Percentiles rank a stretch among this genome's conserved stretches.
phyloP scores from a whole-genome alignment of 208 protist species.

The Phytomonas sp. region DNA sequence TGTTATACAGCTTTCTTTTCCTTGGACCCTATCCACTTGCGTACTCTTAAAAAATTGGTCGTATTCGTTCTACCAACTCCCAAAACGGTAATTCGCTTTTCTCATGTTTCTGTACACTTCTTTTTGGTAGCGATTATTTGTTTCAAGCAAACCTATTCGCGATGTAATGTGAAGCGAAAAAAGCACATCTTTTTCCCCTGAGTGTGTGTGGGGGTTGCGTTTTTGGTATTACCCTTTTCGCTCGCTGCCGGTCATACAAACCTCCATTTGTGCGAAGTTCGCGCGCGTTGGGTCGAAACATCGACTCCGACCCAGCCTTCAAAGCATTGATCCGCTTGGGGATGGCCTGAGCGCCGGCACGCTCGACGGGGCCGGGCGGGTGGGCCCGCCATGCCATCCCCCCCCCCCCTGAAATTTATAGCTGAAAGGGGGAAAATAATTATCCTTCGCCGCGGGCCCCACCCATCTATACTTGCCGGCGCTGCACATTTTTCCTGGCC shows the following conservation, averaged over 20 bases:
- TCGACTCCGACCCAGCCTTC: not conserved
- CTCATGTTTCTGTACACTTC: not conserved
- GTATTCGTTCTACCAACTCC: not conserved
- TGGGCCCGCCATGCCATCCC: too few relatives aligned
- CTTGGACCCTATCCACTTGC: not conserved
- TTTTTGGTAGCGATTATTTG: not conserved
- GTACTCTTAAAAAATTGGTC: not conserved
- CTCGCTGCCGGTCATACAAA: not conserved
- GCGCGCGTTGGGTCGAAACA: not conserved
- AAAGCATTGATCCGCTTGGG: not conserved
- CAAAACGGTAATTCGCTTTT: not conserved
- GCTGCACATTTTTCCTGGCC: too few relatives aligned
- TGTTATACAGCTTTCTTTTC: not conserved
- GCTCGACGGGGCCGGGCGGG: too few relatives aligned
- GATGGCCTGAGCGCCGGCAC: too few relatives aligned
- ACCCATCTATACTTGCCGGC: too few relatives aligned
- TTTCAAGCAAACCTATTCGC: not conserved
- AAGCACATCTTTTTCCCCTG: not conserved
- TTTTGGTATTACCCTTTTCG: not conserved
- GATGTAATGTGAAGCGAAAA: not conserved
- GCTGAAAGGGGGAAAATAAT: too few relatives aligned
- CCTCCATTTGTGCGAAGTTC: too few relatives aligned
- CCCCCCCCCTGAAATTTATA: too few relatives aligned
- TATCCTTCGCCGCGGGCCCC: too few relatives aligned
- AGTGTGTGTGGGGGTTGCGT: not conserved